These are phyloP conservation scores for Xenoacremonium recifei DNA, from an alignment of 2,329 filamentous ascomycete species.

Conservation along the genomic window DNA sequence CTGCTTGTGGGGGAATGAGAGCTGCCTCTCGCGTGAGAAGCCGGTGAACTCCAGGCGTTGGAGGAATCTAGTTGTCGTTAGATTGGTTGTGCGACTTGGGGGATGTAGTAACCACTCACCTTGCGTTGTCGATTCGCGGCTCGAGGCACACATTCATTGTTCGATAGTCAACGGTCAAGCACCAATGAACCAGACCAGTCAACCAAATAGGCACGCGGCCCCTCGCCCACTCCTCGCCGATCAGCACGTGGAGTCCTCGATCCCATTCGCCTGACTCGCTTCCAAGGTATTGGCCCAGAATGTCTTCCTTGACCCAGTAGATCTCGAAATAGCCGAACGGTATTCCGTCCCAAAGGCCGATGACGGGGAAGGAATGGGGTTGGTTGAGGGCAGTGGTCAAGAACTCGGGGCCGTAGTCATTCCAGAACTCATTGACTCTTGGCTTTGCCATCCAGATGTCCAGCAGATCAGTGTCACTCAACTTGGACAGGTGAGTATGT, in stretches of 20 bases:
- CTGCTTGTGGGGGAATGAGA: conserved; percentile 90
- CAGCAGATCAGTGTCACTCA: conserved; percentile 60
- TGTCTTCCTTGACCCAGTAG: conserved; percentile 97
- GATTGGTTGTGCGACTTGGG: background rate
- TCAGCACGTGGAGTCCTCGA: conserved; percentile 80
- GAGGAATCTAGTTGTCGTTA: conserved; percentile 30
- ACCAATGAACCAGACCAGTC: conserved; percentile 83
- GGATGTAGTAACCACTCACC: conserved; percentile 51
- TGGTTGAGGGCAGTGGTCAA: conserved; percentile 63
- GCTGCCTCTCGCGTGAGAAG: conserved; percentile 83
- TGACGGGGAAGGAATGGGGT: conserved; percentile 81
- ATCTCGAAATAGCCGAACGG: conserved; percentile 98
- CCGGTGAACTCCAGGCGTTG: conserved; percentile 70
- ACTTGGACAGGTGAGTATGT: conserved; percentile 39
- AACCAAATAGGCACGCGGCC: conserved; percentile 83
- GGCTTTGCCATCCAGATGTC: conserved; percentile 87
- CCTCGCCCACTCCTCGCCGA: conserved; percentile 90
- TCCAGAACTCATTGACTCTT: conserved; percentile 85
- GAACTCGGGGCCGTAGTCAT: conserved; percentile 63
- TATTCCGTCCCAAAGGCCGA: conserved; percentile 90
- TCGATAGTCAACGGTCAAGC: conserved; percentile 71
- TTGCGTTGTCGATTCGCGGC: conserved; percentile 85
- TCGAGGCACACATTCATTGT: conserved; percentile 85
- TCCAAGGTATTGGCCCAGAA: conserved; percentile 67
- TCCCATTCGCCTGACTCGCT: conserved; percentile 75